A percentile compares a stretch with the other conserved stretches of the same genome.
Evolutionary conservation across 108 stramenopile species (phyloP).

Genomic region (Parietichytrium sp.): DNA sequence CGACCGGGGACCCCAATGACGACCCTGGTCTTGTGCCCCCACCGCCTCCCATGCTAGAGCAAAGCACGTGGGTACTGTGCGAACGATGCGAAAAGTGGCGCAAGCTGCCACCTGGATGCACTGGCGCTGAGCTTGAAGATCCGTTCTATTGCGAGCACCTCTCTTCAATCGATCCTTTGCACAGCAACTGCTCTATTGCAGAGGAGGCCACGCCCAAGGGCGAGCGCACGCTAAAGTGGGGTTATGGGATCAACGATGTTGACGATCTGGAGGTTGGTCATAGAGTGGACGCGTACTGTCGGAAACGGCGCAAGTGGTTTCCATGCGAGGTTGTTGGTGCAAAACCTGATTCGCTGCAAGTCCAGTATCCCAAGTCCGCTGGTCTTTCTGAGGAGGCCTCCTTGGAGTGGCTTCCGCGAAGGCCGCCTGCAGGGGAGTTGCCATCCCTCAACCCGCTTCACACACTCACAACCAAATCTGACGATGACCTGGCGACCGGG

Average conservation of each 20-base stretch:
- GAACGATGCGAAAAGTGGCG: conserved; percentile 25
- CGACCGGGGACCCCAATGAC: too few relatives aligned
- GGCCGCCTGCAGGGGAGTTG: background rate
- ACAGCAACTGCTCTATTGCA: background rate
- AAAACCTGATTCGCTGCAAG: background rate
- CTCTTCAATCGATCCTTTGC: background rate
- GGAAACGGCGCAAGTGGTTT: conserved; percentile 1
- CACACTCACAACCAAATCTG: background rate
- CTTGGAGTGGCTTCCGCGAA: conserved; percentile 34
- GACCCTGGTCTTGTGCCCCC: background rate
- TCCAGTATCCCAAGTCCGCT: background rate
- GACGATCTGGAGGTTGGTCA: background rate
- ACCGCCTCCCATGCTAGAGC: conserved; percentile 1
- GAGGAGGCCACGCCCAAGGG: conserved; percentile 15
- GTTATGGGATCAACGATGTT: background rate
- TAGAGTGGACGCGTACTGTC: background rate
- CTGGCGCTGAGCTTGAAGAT: background rate
- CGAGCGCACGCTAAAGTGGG: conserved; percentile 2
- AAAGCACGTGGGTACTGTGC: background rate
- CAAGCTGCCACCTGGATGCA: conserved; percentile 7
- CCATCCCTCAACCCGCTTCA: background rate
- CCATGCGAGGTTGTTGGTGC: background rate
- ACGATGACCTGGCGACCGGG: background rate
- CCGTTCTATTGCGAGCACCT: background rate
- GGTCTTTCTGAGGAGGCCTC: background rate